Evolutionary conservation across 345 rosid species (phyloP).

Genomic region (Gossypium longicalyx): DNA sequence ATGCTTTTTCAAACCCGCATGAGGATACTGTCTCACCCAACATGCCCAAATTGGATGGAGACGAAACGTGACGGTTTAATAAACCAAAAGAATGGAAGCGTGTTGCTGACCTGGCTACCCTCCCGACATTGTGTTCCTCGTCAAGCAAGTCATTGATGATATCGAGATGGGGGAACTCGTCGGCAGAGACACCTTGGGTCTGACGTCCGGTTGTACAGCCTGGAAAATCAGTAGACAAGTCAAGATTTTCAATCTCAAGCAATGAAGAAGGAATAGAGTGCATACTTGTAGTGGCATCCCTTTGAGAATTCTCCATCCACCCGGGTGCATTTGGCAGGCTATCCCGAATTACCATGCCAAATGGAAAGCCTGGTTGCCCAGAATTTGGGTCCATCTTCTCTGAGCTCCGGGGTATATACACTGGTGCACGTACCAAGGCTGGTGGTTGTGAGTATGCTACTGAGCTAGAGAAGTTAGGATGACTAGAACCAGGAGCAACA

Average conservation of each 20-base stretch:
- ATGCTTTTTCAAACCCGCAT: conserved; percentile 56
- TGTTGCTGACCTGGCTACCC: conserved; percentile 20
- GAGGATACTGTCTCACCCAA: conserved; percentile 43
- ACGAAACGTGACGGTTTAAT: conserved; percentile 49
- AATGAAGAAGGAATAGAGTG: conserved; percentile 32
- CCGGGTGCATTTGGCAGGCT: conserved; percentile 45
- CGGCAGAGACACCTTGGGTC: conserved; percentile 44
- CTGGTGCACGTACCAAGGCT: conserved; percentile 39
- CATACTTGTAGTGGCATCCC: conserved; percentile 33
- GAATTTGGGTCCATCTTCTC: conserved; percentile 44
- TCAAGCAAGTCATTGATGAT: conserved; percentile 91
- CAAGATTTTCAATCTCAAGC: conserved; percentile 33
- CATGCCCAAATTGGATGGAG: conserved; percentile 46
- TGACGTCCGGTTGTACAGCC: conserved; percentile 50
- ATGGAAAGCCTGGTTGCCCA: conserved; percentile 44
- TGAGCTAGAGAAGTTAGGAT: conserved; percentile 40
- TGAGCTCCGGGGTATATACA: conserved; percentile 38
- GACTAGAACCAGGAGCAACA: conserved; percentile 41
- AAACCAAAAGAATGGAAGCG: conserved; percentile 26
- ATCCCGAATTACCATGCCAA: conserved; percentile 46
- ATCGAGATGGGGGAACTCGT: conserved; percentile 90
- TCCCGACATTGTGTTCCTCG: conserved; percentile 56
- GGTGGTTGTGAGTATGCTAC: conserved; percentile 46
- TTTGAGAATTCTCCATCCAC: conserved; percentile 55
- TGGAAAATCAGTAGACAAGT: conserved; percentile 32